These are phyloP conservation scores for Arachnomyces sp. DNA, from an alignment of 2,329 filamentous ascomycete species.

Conservation along the genomic window DNA sequence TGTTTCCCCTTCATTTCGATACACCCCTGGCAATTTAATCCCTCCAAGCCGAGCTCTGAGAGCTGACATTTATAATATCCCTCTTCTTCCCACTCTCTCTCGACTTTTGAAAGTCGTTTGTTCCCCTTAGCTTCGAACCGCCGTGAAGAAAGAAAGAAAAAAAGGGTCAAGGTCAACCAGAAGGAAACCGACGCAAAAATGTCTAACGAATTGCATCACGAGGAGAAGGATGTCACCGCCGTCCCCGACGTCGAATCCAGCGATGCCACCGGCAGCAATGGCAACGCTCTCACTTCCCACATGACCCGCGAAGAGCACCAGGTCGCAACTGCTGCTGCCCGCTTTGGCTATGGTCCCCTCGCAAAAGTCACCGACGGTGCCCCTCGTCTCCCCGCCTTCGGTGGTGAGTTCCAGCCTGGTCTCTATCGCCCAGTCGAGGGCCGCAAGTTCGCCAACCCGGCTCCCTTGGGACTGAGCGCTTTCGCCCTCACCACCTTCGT, in stretches of 20 bases:
- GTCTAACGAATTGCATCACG: constrained; percentile 20
- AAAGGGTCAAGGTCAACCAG: constrained; percentile 3
- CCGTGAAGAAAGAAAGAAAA: too few species aligned
- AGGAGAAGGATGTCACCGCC: constrained; percentile 25
- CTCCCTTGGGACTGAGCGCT: constrained; percentile 66
- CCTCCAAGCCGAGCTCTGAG: too few species aligned
- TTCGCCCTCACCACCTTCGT: constrained; percentile 81
- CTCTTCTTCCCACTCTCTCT: too few species aligned
- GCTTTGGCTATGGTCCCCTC: constrained; percentile 46
- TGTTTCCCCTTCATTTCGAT: too few species aligned
- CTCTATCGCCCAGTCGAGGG: constrained; percentile 55
- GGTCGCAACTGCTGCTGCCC: constrained; percentile 37
- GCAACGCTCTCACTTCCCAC: constrained; percentile 18
- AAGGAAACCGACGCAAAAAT: constrained; percentile 16
- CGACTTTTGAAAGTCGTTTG: too few species aligned
- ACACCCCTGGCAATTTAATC: too few species aligned
- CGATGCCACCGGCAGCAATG: constrained; percentile 11
- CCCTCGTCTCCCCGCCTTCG: constrained; percentile 53
- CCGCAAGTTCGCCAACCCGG: constrained; percentile 72
- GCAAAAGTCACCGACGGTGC: constrained; percentile 42
- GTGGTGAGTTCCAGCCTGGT: constrained; percentile 67
- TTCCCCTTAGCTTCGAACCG: too few species aligned
- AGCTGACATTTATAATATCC: too few species aligned
- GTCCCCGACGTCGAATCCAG: neutral
- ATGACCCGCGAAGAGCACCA: constrained; percentile 39